A percentile compares a stretch with the other conserved stretches of the same genome.
Conservation (phyloP, 176 grass and related monocot genomes). For the Puccinellia tenuiflora region DNA sequence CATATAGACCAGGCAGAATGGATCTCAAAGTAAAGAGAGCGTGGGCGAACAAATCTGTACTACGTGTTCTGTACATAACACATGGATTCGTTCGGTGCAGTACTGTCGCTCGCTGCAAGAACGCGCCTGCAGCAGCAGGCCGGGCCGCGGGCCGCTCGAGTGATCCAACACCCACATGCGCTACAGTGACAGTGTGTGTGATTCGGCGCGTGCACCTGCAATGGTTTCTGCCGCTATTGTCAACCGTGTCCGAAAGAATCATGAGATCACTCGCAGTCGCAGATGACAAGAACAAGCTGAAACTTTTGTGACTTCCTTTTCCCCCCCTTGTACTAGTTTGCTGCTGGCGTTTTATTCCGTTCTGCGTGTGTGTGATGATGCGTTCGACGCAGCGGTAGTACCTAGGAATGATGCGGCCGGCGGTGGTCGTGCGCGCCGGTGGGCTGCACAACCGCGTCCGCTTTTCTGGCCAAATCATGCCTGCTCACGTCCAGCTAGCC, state of each 20-base stretch:
- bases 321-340: not conserved
- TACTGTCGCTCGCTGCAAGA: not conserved
- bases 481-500: not conserved
- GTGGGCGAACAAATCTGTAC: not conserved
- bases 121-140: too few relatives aligned
- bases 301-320: not conserved
- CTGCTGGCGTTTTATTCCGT: not conserved
- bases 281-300: not conserved
- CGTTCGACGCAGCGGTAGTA: not conserved
- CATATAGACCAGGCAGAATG: conserved; percentile 1
- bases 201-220: not conserved
- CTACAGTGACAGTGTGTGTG: not conserved
- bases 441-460: not conserved
- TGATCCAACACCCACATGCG: not conserved
- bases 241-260: not conserved
- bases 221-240: not conserved
- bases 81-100: not conserved
- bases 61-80: not conserved
- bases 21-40: not conserved
- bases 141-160: too few relatives aligned
- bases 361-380: not conserved
- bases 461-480: not conserved
- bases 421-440: conserved; percentile 8
- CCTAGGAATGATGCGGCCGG: not conserved
- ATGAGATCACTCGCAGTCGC: not conserved